phyloP scores from a whole-genome alignment of 192 early-diverging fungal genomes.

The Piromyces finnis region DNA sequence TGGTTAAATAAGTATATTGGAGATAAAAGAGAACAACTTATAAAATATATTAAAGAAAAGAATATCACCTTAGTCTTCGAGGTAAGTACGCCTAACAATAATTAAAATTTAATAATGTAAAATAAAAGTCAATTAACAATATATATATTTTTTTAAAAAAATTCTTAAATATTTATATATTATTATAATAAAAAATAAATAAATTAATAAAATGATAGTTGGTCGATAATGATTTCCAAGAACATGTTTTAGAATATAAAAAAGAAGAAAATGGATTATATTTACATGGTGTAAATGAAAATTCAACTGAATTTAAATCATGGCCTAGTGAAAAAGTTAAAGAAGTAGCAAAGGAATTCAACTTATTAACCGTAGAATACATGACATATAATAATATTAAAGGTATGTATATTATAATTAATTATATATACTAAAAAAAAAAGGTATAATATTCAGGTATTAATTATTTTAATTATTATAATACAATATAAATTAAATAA shows the following conservation, averaged over 20 bases:
- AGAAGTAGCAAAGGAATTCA: slow-evolving; percentile 50
- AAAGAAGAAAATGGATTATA: slow-evolving; percentile 62
- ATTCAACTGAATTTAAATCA: slow-evolving; percentile 50
- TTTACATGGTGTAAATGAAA: slow-evolving; percentile 80
- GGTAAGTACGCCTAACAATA: too few species aligned
- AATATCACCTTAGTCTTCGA: slow-evolving; percentile 73
- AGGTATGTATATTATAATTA: slow-evolving; percentile 2
- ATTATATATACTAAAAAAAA: too few species aligned
- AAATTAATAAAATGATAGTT: slow-evolving; percentile 50
- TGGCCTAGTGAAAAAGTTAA: slow-evolving; percentile 42
- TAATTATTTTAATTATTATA: background rate
- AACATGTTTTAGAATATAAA: slow-evolving; percentile 80
- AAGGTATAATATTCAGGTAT: slow-evolving; percentile 1
- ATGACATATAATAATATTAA: slow-evolving; percentile 27
- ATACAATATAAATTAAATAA: too few species aligned
- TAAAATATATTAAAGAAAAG: slow-evolving; percentile 44
- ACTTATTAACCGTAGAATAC: slow-evolving; percentile 37
- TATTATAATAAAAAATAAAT: too few species aligned
- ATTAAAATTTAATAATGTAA: too few species aligned
- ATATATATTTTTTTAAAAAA: too few species aligned
- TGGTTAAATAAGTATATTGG: background rate
- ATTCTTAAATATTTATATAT: too few species aligned
- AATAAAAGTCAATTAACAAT: too few species aligned
- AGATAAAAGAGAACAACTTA: slow-evolving; percentile 32
- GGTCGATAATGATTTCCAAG: slow-evolving; percentile 88